Evolutionary conservation across 306 rosid species (phyloP), one percentile per base, ranked within the genome.

Genomic region (Corylus avellana): DNA sequence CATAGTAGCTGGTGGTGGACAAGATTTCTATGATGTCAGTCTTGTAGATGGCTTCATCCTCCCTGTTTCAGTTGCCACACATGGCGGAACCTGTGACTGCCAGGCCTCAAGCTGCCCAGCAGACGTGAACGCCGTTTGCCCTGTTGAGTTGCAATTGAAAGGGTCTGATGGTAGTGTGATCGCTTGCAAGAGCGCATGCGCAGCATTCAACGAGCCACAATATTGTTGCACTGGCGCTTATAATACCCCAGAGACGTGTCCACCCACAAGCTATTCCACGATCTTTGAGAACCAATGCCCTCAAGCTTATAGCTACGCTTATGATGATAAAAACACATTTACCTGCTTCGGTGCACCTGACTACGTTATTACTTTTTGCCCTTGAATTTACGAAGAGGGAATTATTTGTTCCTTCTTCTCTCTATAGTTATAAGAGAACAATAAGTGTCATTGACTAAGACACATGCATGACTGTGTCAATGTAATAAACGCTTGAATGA

Each of bases 111-210:
- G 50, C 1, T 87, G 88, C n/a, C 37, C 78, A 0, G 79, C 79
- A 5, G 29, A 85, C 7, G 77, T 87, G 29, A 81, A 85, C 17
- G 29, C 20, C 0, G 80, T 42, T 5, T 87, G 91, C 56, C 88
- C 91, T 0, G 20, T 58, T 0, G 74, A 80, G 46, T 66, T 85
- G 44, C 80, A 75, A 13, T 42, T 88, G 62, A 79, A 25, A 35
- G 83, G 16, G 1, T 1, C 55, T 10, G 74, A 53, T 53, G 91
- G 89, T 6, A 37, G 22, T 0, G 94, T 89, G 12, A 25, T 91
- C 0, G 91, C 84, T 3, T 93, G 97, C 76, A 88, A 89, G 88
- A 93, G 97, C 55, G 96, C 92, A 9, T 91, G 97, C 5, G 0
- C 67, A 82, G 91, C 83, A 20, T 83, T 91, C 7, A 73, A 75